Base-by-base conservation (phyloP, 768 basidiomycete species). In the Suillus hirtellus region DNA sequence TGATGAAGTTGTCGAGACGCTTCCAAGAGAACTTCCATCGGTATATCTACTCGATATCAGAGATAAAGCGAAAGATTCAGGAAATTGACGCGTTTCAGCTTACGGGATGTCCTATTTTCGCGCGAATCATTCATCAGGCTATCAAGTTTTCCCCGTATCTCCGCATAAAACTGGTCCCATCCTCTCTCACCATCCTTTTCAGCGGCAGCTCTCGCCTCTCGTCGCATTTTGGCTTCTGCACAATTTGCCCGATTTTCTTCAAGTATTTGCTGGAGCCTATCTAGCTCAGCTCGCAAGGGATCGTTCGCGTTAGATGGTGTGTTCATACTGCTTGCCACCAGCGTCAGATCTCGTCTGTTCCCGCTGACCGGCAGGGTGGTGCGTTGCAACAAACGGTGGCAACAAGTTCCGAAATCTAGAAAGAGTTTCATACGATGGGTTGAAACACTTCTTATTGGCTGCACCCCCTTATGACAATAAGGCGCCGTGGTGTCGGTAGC, bases 21-120 rank as follows among this genome's bases (percentile, higher is more conserved):
- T 34, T 65, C 64, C 19, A 59, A 40, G n/a, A 63, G 54, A 31
- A 65, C 35, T 53, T 44, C 61, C 27, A 40, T 63, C 34, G 47
- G n/a, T 37, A 17, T 37, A 17, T 47, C 62, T 63, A 37, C 5
- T 19, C 17, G 2, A 42, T 42, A 58, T 58, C 24, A 27, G 24
- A 27, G 24, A 58, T 58, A 19, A 58, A 38, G 21, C 21, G 15
- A 19, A 34, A 37, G 35, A 37, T 15, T 8, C 37, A 56, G 27
- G 40, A 58, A 14, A 42, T 24, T 49, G 24, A 19, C 8, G 14
- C 50, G 60, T 61, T 61, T 38, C 37, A 31, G 14, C 38, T 58
- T 42, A 58, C 56, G 17, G 40, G 56, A 58, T 42, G 56, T 12
- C 38, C 40, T 42, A 58, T 31, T 31, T 24, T 58, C 56, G 40